These are phyloP conservation scores for Mimosa bimucronata DNA, from an alignment of 306 rosid species.

Conservation along the genomic window DNA sequence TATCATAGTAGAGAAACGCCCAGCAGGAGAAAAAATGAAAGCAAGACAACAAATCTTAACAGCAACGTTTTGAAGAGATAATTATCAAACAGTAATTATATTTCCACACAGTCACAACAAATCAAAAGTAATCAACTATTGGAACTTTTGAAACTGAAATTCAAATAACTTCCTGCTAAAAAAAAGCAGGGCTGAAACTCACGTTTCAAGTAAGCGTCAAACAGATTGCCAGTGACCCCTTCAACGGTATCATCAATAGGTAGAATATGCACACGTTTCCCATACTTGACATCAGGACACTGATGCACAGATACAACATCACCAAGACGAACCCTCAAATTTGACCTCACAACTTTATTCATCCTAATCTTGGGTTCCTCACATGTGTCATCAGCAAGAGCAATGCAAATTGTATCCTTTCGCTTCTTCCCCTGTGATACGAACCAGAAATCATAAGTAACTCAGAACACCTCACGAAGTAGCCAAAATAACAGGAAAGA, in stretches of 20 bases:
- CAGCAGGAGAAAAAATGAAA: not conserved
- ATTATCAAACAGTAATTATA: not conserved
- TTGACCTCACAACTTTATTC: conserved; percentile 61
- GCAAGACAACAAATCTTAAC: not conserved
- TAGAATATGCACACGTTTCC: conserved; percentile 51
- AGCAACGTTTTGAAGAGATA: not conserved
- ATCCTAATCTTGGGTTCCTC: conserved; percentile 51
- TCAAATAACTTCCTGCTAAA: not conserved
- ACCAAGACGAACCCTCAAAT: conserved; percentile 63
- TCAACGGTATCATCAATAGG: conserved; percentile 59
- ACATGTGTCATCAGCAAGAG: conserved; percentile 50
- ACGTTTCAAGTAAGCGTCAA: conserved; percentile 62
- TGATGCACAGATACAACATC: conserved; percentile 63
- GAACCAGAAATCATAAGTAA: not conserved
- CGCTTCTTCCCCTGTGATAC: conserved; percentile 56
- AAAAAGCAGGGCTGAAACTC: conserved; percentile 29
- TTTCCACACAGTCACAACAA: not conserved
- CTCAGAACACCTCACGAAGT: not conserved
- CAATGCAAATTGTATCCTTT: conserved; percentile 53
- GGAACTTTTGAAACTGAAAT: not conserved
- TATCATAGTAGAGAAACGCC: not conserved
- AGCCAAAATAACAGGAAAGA: not conserved
- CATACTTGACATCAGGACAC: conserved; percentile 56
- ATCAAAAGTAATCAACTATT: not conserved
- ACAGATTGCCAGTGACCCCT: conserved; percentile 59